Conservation (phyloP, 805 yeast species). For the Starmerella ratchasimensis region DNA sequence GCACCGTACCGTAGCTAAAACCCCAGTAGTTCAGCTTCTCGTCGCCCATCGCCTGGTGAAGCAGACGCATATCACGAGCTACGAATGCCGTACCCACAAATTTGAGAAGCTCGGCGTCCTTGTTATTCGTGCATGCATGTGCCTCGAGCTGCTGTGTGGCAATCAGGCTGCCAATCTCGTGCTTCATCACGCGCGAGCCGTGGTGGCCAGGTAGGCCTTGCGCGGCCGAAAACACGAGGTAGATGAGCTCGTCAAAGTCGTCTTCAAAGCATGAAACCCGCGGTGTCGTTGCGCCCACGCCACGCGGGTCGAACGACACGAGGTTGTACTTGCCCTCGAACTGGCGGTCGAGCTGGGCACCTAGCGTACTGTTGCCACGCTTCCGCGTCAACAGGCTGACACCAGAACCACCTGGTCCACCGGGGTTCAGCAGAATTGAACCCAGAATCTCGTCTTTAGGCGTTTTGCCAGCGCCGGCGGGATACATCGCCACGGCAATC, state of each 20-base stretch:
- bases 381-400: constrained; percentile 2
- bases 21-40: constrained; percentile 20
- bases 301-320: constrained; percentile 19
- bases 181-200: constrained; percentile 2
- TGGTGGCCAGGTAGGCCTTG: constrained; percentile 5
- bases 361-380: not conserved
- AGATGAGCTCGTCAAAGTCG: not conserved
- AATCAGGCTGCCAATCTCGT: constrained; percentile 11
- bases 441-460: constrained; percentile 11
- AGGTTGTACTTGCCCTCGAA: constrained; percentile 16
- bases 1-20: constrained; percentile 17
- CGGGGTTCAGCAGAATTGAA: constrained; percentile 17
- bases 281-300: constrained; percentile 15
- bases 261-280: constrained; percentile 7
- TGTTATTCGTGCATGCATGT: constrained; percentile 5
- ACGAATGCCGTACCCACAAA: constrained; percentile 16
- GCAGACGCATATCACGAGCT: constrained; percentile 17
- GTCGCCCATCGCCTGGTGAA: constrained; percentile 17
- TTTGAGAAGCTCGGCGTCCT: constrained; percentile 6
- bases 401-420: constrained; percentile 20
- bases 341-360: not conserved
- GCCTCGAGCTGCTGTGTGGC: constrained; percentile 6
- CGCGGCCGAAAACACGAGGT: not conserved
- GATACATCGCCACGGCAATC: constrained; percentile 2
- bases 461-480: constrained; percentile 7